Evolutionary conservation across 768 basidiomycete genomes (phyloP).

Genomic region (Lentinula detonsa): DNA sequence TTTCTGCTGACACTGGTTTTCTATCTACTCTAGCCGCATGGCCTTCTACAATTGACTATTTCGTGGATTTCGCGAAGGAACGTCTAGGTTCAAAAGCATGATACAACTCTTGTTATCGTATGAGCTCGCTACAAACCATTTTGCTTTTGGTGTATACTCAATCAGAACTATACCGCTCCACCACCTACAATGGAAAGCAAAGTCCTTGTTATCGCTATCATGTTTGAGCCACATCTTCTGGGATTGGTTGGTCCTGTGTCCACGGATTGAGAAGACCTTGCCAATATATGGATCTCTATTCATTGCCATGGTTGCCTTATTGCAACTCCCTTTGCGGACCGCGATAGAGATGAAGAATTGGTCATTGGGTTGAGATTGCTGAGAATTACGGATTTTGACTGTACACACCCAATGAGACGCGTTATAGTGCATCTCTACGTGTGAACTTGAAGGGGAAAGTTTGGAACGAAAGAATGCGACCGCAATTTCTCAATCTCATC

Average conservation of each 20-base stretch:
- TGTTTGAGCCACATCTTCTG: background rate
- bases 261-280: background rate
- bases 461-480: too few relatives aligned
- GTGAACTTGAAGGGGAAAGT: background rate
- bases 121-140: background rate
- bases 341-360: background rate
- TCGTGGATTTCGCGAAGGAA: conserved; percentile 61
- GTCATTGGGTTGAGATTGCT: background rate
- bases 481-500: too few relatives aligned
- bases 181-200: background rate
- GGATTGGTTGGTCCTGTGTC: background rate
- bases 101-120: background rate
- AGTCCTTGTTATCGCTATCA: background rate
- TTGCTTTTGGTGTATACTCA: background rate
- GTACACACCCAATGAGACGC: background rate
- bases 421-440: background rate
- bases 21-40: conserved; percentile 53
- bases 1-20: conserved; percentile 8
- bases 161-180: background rate
- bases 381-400: background rate
- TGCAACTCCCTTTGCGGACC: too few relatives aligned
- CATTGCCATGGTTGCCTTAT: background rate
- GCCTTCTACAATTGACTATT: conserved; percentile 85
- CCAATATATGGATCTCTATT: background rate
- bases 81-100: conserved; percentile 18